Evolutionary conservation across 495 filamentous ascomycete species (phyloP).

Genomic region (Penicillium psychrofluorescens): DNA sequence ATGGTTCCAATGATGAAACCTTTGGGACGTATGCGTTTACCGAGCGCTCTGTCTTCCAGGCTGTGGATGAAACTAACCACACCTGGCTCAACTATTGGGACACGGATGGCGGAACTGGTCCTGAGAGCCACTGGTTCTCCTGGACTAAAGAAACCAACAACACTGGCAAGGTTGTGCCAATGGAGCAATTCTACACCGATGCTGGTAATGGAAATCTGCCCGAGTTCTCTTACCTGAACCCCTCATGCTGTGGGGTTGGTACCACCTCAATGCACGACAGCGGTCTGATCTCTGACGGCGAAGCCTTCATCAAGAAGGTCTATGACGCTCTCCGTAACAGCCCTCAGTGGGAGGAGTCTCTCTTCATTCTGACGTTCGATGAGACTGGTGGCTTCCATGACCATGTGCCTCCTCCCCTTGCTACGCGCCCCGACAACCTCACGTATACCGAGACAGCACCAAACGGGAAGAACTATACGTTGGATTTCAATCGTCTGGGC

Average conservation of each 20-base stretch:
- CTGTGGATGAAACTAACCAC: conserved; percentile 32
- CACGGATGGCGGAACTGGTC: conserved; percentile 21
- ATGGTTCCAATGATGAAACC: conserved; percentile 36
- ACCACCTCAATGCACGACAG: conserved; percentile 44
- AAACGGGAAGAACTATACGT: conserved; percentile 34
- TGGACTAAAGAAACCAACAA: conserved; percentile 34
- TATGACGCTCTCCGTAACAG: conserved; percentile 41
- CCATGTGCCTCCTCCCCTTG: conserved; percentile 40
- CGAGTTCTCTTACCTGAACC: conserved; percentile 44
- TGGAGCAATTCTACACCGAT: conserved; percentile 31
- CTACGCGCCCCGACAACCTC: conserved; percentile 28
- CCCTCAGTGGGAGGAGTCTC: conserved; percentile 39
- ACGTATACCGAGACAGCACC: conserved; percentile 37
- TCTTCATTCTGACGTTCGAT: conserved; percentile 45
- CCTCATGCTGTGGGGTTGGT: conserved; percentile 39
- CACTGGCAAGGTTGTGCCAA: conserved; percentile 20
- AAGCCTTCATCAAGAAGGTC: conserved; percentile 41
- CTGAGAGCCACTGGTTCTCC: conserved; percentile 22
- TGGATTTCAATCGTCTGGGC: conserved; percentile 42
- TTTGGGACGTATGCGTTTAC: conserved; percentile 32
- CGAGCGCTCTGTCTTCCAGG: conserved; percentile 42
- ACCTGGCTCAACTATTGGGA: conserved; percentile 46
- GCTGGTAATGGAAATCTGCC: conserved; percentile 33
- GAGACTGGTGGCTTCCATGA: conserved; percentile 45
- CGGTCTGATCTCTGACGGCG: conserved; percentile 38